A percentile compares a stretch with the other conserved stretches of the same genome.
phyloP scores from a whole-genome alignment of 169 alveolate species.

The Cryptosporidium sp. region DNA sequence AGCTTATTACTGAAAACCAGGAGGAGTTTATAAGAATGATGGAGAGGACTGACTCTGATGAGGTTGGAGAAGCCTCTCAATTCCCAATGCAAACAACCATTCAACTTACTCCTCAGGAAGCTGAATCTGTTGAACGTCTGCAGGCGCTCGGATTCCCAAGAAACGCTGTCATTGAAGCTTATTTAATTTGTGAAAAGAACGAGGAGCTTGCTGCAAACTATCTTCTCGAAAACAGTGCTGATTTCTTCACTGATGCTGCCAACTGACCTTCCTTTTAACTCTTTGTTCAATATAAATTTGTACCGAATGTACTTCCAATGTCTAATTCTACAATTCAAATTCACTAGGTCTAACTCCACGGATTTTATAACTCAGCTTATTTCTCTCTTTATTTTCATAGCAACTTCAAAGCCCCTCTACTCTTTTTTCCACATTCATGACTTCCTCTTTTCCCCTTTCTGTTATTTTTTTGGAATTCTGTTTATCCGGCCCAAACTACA shows the following conservation, averaged over 20 bases:
- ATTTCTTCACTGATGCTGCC: slow-evolving; percentile 77
- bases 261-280: background rate
- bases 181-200: slow-evolving; percentile 95
- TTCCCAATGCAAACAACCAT: slow-evolving; percentile 77
- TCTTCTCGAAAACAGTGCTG: slow-evolving; percentile 86
- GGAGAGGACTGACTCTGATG: slow-evolving; percentile 76
- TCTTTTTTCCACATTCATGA: background rate
- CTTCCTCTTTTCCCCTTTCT: background rate
- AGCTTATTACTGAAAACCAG: slow-evolving; percentile 86
- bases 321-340: background rate
- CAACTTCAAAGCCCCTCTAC: background rate
- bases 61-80: slow-evolving; percentile 39
- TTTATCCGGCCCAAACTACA: background rate
- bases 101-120: slow-evolving; percentile 91
- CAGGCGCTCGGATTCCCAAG: slow-evolving; percentile 93
- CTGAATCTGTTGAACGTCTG: slow-evolving; percentile 89
- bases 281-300: background rate
- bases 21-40: slow-evolving; percentile 87
- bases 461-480: background rate
- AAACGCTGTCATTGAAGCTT: slow-evolving; percentile 95
- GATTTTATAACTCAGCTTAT: background rate
- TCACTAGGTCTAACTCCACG: background rate
- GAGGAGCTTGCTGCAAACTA: slow-evolving; percentile 94
- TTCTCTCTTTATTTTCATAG: background rate
- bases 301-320: background rate